Base-by-base conservation (phyloP, 2,329 filamentous ascomycete genomes). In the Xylariaceae sp. region DNA sequence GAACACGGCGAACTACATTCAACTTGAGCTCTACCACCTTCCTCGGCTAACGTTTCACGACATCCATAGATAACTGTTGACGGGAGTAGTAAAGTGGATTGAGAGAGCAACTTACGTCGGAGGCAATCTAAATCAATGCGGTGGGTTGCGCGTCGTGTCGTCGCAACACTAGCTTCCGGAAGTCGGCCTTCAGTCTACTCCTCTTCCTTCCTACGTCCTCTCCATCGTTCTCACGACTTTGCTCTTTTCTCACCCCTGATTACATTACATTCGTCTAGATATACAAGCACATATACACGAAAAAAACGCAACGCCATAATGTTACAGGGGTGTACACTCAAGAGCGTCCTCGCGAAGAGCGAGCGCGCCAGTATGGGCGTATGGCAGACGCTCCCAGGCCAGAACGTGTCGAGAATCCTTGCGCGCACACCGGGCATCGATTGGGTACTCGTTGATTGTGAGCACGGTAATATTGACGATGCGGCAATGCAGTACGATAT, bases 361-460 rank as follows among this genome's bases (percentile, higher is more conserved):
- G 76, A 72, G 48, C 72, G 74, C 21, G 74, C 81, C 5, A 79
- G 82, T 45, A 76, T 86, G 63, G 85, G 85, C 3, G 76, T 82
- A 50, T 88, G 84, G 85, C 85, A 88, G 73, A 86, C 86, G 77
- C 73, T 87, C 51, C 85, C 85, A 0, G 83, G 84, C 0, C 76
- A 79, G 40, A 87, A 87, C 60, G 74, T 87, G 11, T 84, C 85
- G 4, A 78, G 85, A 50, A 72, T 80, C 16, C 75, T 91, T 44
- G 86, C 88, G 1, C 76, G 84, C 52, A 81, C 61, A 4, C 52
- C 81, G 1, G 87, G 86, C 1, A 79, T 87, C 1, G 87, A 90
- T 68, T 89, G 87, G 80, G 82, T 91, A 8, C 76, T 88, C 70
- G 82, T 84, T 23, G 83, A 84, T 67, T 82, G 81, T 65, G 81